Percentiles rank a stretch among this genome's conserved stretches.
phyloP scores from a whole-genome alignment of 495 filamentous ascomycete species.

The Penicillium waksmanii region DNA sequence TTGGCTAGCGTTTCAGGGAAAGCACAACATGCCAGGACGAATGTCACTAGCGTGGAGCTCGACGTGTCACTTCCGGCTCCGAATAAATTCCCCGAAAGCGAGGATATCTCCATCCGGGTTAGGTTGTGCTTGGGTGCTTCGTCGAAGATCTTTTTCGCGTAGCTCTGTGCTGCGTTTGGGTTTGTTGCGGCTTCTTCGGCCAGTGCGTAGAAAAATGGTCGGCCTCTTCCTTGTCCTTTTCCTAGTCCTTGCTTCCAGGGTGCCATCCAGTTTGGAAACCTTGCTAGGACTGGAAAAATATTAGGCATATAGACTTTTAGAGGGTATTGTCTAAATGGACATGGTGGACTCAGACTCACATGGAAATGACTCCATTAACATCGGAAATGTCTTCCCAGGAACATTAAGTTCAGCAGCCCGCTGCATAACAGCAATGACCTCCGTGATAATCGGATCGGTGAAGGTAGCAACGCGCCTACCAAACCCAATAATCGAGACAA shows the following conservation, averaged over 20 bases:
- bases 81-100: conserved; percentile 31
- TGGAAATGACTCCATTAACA: conserved; percentile 64
- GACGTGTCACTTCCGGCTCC: conserved; percentile 46
- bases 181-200: conserved; percentile 44
- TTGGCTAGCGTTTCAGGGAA: conserved; percentile 37
- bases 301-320: not conserved
- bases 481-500: conserved; percentile 50
- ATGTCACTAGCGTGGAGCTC: conserved; percentile 39
- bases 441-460: conserved; percentile 49
- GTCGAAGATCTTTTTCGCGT: conserved; percentile 42
- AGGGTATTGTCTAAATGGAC: not conserved
- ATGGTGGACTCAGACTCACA: conserved; percentile 21
- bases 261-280: conserved; percentile 37
- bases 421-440: conserved; percentile 48
- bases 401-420: conserved; percentile 39
- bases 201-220: conserved; percentile 45
- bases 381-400: conserved; percentile 62
- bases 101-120: conserved; percentile 38
- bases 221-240: conserved; percentile 31
- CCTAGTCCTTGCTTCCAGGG: conserved; percentile 45
- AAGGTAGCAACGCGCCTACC: conserved; percentile 38
- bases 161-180: conserved; percentile 27
- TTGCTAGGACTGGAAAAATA: conserved; percentile 39
- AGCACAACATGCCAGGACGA: conserved; percentile 43
- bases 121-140: conserved; percentile 44